Conservation (phyloP, 2,329 filamentous ascomycete species). For the Ophiocordyceps sinensis region DNA sequence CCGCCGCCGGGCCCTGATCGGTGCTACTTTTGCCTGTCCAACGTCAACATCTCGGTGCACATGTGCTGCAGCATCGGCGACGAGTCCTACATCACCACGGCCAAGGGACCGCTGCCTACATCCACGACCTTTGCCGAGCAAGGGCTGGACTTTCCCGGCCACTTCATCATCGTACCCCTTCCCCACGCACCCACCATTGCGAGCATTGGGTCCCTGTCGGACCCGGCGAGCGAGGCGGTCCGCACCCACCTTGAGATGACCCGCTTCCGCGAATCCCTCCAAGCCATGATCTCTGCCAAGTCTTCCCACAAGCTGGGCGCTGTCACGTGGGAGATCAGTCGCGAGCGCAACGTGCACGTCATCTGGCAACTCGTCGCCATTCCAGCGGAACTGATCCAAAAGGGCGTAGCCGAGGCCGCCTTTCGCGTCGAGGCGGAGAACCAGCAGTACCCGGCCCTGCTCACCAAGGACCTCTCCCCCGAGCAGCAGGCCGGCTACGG, state of each 20-base stretch:
- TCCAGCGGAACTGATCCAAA: conserved; percentile 48
- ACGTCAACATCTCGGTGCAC: conserved; percentile 69
- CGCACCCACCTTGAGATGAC: conserved; percentile 69
- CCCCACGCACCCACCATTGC: conserved; percentile 65
- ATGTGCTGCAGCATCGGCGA: conserved; percentile 83
- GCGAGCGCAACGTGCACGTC: conserved; percentile 64
- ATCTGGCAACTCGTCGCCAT: conserved; percentile 92
- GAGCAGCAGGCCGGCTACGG: conserved; percentile 30
- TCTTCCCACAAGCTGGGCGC: conserved; percentile 52
- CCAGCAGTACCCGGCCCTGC: conserved; percentile 36
- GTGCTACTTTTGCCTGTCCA: conserved; percentile 94
- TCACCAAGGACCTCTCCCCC: conserved; percentile 32
- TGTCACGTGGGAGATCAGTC: conserved; percentile 87
- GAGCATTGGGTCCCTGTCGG: conserved; percentile 41
- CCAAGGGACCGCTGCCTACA: conserved; percentile 76
- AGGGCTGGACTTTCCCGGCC: conserved; percentile 61
- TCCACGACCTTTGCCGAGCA: conserved; percentile 48
- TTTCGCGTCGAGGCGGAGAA: conserved; percentile 86
- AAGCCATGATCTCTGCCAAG: conserved; percentile 56
- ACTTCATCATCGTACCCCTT: conserved; percentile 84
- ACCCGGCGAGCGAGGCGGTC: conserved; percentile 36
- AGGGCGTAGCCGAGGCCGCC: conserved; percentile 69
- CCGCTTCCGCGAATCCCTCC: conserved; percentile 61
- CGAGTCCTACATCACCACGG: conserved; percentile 76
- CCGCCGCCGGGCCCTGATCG: conserved; percentile 57